Evolutionary conservation across 2,329 filamentous ascomycete genomes (phyloP).

Genomic region (Xylaria sp.): DNA sequence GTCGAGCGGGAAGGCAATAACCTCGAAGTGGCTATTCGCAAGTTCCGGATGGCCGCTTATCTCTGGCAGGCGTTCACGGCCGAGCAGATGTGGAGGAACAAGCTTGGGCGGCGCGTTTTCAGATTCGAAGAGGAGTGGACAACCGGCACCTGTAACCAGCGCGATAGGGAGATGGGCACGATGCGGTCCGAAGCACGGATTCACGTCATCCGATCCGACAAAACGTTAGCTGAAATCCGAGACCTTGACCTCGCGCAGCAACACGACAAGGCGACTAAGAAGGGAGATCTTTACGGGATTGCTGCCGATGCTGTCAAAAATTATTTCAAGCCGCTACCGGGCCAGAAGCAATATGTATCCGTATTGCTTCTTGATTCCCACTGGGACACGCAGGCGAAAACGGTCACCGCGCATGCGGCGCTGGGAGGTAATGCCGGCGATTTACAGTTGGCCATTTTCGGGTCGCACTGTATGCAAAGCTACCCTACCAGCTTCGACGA

Average conservation of each 20-base stretch:
- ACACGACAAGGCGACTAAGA: conserved; percentile 67
- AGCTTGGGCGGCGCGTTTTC: conserved; percentile 82
- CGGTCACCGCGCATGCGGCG: conserved; percentile 79
- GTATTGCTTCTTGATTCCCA: conserved; percentile 85
- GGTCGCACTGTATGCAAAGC: conserved; percentile 87
- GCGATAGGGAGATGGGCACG: conserved; percentile 69
- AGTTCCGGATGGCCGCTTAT: conserved; percentile 94
- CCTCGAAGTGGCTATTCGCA: conserved; percentile 78
- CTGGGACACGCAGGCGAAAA: conserved; percentile 75
- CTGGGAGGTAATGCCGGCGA: conserved; percentile 75
- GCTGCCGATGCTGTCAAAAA: conserved; percentile 76
- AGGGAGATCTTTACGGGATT: conserved; percentile 75
- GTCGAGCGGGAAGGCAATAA: conserved; percentile 79
- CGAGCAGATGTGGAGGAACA: conserved; percentile 92
- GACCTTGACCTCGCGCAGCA: conserved; percentile 80
- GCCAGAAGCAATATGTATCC: conserved; percentile 87
- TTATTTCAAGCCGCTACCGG: conserved; percentile 73
- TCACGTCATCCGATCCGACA: conserved; percentile 80
- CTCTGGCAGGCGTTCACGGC: conserved; percentile 97
- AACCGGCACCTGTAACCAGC: conserved; percentile 74
- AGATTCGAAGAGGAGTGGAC: conserved; percentile 96
- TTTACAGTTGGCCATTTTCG: conserved; percentile 84
- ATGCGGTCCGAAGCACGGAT: conserved; percentile 92
- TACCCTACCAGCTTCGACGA: conserved; percentile 90
- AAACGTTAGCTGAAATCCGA: conserved; percentile 82